Base-by-base conservation (phyloP, 805 yeast genomes). In the Teunomyces barrocoloradensis region DNA sequence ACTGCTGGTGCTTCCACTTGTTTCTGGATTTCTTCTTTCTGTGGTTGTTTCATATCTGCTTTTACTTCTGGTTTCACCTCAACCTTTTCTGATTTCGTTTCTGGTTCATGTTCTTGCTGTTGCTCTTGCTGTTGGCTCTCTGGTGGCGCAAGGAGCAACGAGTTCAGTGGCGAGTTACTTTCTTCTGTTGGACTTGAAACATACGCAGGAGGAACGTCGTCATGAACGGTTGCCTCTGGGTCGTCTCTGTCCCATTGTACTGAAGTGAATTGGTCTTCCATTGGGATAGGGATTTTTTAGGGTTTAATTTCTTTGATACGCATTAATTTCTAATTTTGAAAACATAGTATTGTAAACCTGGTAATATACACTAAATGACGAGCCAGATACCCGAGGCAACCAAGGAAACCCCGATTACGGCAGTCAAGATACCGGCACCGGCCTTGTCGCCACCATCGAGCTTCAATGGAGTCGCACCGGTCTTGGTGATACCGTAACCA, bases 391-490 rank as follows among this genome's bases (percentile, higher is more conserved):
- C 89, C 15, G 83, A 61, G 27, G 89, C 59, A 2, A 75, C 61
- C 2, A 81, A 79, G 52, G 89, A 64, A 1, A 87, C 82, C 5
- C 52, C 56, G n/a, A 53, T 45, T 18, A 89, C 64, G 0, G 91
- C 95, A 0, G 99, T 92, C 40, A 89, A 66, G 25, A 91, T 73
- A 45, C 95, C 96, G 1, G 97, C 97, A 44, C 98, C 98, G 1
- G 89, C 96, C 53, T 75, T 79, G 27, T 53, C 56, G 17, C 45
- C 47, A 10, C 44, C 10, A 20, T 43, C 45, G 18, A 53, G 47
- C 15, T 13, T 35, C 46, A 53, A 51, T 3, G 56, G 56, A n/a
- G 35, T 35, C 5, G 61, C 64, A 54, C 77, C 74, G 30, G 48
- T 45, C 46, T 73, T 74, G 28, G 71, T 64, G 5, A 69, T 56